These are phyloP conservation scores for Tritrichomonas musculus DNA, from an alignment of 208 protist species.

Conservation along the genomic window DNA sequence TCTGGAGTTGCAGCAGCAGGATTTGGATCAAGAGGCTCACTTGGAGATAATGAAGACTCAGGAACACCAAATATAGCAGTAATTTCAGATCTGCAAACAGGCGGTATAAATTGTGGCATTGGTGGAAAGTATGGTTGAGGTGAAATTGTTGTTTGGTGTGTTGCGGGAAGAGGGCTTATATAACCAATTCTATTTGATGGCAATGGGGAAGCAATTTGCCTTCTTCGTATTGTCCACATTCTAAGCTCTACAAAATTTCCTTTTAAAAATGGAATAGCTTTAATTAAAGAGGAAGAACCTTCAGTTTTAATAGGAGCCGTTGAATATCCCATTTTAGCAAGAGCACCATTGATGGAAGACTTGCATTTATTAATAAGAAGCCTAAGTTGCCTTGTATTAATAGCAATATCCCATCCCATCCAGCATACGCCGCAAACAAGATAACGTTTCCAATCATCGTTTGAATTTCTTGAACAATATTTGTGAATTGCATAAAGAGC, in stretches of 20 bases:
- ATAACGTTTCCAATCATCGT: not conserved
- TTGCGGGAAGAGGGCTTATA: too few species aligned
- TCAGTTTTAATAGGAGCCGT: not conserved
- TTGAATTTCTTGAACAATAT: not conserved
- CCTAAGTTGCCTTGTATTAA: not conserved
- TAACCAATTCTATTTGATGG: too few species aligned
- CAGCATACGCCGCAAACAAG: not conserved
- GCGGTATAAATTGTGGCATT: too few species aligned
- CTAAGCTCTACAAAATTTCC: not conserved
- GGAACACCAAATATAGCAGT: too few species aligned
- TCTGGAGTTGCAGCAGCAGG: too few species aligned
- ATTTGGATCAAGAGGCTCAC: too few species aligned
- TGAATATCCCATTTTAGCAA: not conserved
- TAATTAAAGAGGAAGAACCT: not conserved
- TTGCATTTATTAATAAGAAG: not conserved
- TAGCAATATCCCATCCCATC: not conserved
- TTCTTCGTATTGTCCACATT: not conserved
- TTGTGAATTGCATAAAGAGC: not conserved
- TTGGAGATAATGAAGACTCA: too few species aligned
- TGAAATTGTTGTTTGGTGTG: too few species aligned
- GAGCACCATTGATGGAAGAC: not conserved
- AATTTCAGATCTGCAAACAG: too few species aligned
- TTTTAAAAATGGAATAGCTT: conserved; percentile 24
- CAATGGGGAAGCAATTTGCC: too few species aligned
- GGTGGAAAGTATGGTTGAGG: too few species aligned